Evolutionary conservation across 2,329 filamentous ascomycete genomes (phyloP).

Genomic region (Botryosphaeria dothidea): DNA sequence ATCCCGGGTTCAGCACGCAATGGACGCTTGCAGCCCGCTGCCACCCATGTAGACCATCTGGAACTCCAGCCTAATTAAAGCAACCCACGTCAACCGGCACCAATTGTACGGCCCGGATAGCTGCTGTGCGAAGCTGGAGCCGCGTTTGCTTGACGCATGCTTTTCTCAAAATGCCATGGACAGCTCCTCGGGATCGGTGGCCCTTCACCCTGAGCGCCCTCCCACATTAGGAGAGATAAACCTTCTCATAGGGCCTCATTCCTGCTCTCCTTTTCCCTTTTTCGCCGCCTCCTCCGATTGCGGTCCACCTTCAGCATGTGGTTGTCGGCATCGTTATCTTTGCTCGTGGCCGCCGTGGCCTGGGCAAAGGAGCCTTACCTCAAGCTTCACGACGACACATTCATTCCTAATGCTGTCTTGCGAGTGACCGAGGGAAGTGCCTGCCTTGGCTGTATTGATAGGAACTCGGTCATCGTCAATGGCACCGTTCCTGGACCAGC

Average conservation of each 20-base stretch:
- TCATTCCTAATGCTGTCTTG: slow-evolving; percentile 50
- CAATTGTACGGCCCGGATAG: background rate
- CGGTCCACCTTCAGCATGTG: background rate
- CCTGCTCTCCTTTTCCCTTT: background rate
- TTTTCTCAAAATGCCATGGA: background rate
- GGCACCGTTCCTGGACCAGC: slow-evolving; percentile 55
- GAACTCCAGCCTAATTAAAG: background rate
- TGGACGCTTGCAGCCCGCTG: slow-evolving; percentile 5
- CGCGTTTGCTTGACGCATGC: background rate
- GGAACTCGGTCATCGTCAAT: slow-evolving; percentile 54
- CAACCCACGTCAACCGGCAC: background rate
- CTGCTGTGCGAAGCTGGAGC: background rate
- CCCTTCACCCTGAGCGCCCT: background rate
- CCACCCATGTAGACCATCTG: background rate
- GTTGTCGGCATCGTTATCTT: background rate
- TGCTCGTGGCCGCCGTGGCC: background rate
- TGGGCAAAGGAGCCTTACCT: slow-evolving; percentile 3
- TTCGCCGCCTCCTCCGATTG: background rate
- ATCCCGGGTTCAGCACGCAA: background rate
- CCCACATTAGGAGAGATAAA: background rate
- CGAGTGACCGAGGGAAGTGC: slow-evolving; percentile 46
- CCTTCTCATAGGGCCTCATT: background rate
- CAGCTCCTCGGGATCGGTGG: background rate
- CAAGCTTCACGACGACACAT: slow-evolving; percentile 25
- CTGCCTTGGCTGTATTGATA: slow-evolving; percentile 47